Conservation (phyloP, 495 filamentous ascomycete genomes). For the Staphylotrichum tortipilum region DNA sequence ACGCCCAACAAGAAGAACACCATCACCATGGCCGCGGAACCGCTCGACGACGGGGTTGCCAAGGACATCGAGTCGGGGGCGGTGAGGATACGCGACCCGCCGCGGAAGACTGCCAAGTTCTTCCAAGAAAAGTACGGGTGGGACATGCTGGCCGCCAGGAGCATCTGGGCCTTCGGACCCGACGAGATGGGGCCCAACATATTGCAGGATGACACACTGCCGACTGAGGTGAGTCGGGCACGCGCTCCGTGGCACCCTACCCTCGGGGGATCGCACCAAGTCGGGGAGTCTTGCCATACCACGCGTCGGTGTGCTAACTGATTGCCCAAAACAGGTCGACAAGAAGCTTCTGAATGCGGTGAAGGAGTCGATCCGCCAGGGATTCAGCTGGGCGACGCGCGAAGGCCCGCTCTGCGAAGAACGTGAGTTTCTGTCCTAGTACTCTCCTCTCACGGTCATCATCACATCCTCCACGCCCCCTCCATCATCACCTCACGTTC, state of each 20-base stretch:
- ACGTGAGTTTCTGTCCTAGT: slow-evolving; percentile 56
- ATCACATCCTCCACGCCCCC: too few species aligned
- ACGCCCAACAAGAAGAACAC: slow-evolving; percentile 99
- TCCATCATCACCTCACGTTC: too few species aligned
- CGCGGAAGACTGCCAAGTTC: slow-evolving; percentile 87
- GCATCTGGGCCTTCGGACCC: slow-evolving; percentile 98
- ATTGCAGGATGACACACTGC: slow-evolving; percentile 90
- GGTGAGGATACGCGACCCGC: slow-evolving; percentile 87
- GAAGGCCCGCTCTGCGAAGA: slow-evolving; percentile 98
- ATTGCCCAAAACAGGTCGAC: slow-evolving; percentile 57
- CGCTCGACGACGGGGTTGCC: slow-evolving; percentile 86
- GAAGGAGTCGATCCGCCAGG: slow-evolving; percentile 84
- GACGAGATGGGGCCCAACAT: slow-evolving; percentile 95
- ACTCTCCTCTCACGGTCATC: not conserved
- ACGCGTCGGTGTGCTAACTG: slow-evolving; percentile 7
- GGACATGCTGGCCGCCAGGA: slow-evolving; percentile 87
- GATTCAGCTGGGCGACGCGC: slow-evolving; percentile 89
- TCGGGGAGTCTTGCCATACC: too few species aligned
- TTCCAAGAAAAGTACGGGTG: slow-evolving; percentile 97
- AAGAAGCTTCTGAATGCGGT: slow-evolving; percentile 81
- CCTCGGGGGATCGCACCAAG: too few species aligned
- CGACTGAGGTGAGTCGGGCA: slow-evolving; percentile 53
- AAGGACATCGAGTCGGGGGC: slow-evolving; percentile 88
- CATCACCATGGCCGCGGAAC: slow-evolving; percentile 96
- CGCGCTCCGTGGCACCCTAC: too few species aligned